Conservation (phyloP, 2,329 filamentous ascomycete species). For the Aspergillus fructus region DNA sequence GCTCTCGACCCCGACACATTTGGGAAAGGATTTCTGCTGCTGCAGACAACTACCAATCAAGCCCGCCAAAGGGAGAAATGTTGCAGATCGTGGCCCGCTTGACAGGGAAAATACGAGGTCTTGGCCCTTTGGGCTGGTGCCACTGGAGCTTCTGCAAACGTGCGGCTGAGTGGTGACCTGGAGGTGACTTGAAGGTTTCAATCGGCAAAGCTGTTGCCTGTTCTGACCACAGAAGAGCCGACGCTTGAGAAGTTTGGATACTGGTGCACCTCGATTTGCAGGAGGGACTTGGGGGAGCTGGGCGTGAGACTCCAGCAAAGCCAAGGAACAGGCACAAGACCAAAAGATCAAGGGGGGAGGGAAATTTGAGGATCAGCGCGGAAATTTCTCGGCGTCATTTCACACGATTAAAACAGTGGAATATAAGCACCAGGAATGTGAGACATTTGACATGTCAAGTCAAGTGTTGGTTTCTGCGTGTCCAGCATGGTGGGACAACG, state of each 20-base stretch:
- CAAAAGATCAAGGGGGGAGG: background rate
- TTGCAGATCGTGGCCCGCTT: background rate
- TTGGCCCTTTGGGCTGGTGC: background rate
- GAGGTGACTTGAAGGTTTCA: background rate
- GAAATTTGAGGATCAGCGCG: background rate
- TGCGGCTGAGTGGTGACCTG: background rate
- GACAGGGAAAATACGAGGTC: conserved; percentile 1
- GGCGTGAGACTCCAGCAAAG: background rate
- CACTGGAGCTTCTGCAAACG: background rate
- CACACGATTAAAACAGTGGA: background rate
- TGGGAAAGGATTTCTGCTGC: background rate
- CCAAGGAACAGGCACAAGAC: background rate
- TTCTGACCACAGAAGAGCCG: background rate
- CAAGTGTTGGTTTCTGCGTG: too few species aligned
- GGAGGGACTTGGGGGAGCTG: background rate
- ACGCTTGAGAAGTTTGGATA: background rate
- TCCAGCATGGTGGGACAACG: too few species aligned
- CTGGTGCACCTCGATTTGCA: background rate
- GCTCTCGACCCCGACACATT: background rate
- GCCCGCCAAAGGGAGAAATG: background rate
- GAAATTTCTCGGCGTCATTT: background rate
- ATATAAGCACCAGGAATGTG: background rate
- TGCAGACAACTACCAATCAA: background rate
- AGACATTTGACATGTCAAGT: background rate
- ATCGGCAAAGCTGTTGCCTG: background rate